Conservation (phyloP, 228 moss, liverwort and hornwort species). For the Sphagnum magellanicum region DNA sequence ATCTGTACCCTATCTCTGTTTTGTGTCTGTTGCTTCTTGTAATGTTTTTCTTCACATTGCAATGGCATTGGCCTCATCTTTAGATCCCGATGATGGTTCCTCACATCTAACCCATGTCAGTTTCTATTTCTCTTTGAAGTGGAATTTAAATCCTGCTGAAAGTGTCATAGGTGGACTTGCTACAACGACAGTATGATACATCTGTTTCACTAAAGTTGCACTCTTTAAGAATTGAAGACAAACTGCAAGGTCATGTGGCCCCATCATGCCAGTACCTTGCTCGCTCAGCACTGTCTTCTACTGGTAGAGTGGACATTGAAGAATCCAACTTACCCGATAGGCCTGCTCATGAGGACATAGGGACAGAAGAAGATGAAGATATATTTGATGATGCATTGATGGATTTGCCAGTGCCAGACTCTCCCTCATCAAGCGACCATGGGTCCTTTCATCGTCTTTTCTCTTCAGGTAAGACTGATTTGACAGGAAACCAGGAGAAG, state of each 20-base stretch:
- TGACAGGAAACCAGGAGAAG: conserved; percentile 42
- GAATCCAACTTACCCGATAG: conserved; percentile 24
- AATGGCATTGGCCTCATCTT: no score
- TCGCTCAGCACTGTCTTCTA: conserved; percentile 68
- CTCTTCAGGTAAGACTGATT: conserved; percentile 42
- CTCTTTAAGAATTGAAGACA: conserved; percentile 82
- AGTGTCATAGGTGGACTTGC: conserved; percentile 61
- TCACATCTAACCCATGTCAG: no score
- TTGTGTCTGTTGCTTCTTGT: no score
- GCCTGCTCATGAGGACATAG: conserved; percentile 15
- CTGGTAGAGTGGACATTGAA: conserved; percentile 25
- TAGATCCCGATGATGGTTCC: no score
- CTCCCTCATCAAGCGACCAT: conserved; percentile 38
- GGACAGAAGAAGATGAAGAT: conserved; percentile 57
- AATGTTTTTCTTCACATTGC: no score
- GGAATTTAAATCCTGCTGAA: neutral
- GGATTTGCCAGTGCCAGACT: conserved; percentile 63
- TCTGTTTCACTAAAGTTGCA: conserved; percentile 75
- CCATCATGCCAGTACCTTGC: conserved; percentile 73
- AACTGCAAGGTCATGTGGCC: conserved; percentile 71
- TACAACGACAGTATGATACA: conserved; percentile 70
- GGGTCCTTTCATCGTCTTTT: conserved; percentile 40
- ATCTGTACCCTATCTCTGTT: no score
- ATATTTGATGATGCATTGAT: conserved; percentile 82
- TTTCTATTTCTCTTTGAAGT: no score